A percentile compares a stretch with the other conserved stretches of the same genome.
Conservation (phyloP, 768 basidiomycete genomes). For the Russula sp. region DNA sequence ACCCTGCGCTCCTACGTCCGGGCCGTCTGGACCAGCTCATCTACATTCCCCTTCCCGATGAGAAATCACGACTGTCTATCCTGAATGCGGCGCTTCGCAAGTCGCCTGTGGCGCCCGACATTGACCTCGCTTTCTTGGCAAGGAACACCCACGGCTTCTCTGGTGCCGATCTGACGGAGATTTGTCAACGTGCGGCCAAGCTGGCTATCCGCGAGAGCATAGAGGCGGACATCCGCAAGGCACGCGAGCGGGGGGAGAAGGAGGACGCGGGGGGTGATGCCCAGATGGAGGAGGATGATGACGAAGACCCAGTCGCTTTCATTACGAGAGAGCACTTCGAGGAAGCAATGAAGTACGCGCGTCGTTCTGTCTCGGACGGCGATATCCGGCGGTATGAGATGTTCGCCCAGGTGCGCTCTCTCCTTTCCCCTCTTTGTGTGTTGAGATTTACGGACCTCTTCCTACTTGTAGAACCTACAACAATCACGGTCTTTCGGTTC, state of each 20-base stretch:
- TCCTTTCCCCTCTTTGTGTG: not conserved
- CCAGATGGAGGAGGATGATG: conserved; percentile 63
- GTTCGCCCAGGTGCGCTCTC: conserved; percentile 72
- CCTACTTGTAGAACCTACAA: conserved; percentile 63
- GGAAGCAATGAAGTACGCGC: conserved; percentile 97
- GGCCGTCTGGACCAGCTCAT: conserved; percentile 99
- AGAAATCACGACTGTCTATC: conserved; percentile 84
- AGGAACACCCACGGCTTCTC: conserved; percentile 97
- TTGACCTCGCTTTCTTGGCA: conserved; percentile 81
- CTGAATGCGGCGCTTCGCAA: conserved; percentile 89
- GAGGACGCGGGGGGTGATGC: conserved; percentile 68
- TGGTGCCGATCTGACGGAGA: conserved; percentile 99
- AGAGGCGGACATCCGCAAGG: conserved; percentile 77
- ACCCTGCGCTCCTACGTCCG: conserved; percentile 87
- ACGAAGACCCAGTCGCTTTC: conserved; percentile 85
- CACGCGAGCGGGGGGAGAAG: conserved; percentile 73
- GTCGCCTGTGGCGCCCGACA: conserved; percentile 76
- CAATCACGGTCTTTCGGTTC: conserved; percentile 90
- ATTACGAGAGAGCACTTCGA: conserved; percentile 95
- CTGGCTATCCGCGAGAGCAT: conserved; percentile 94
- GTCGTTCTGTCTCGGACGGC: conserved; percentile 93
- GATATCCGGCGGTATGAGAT: conserved; percentile 98
- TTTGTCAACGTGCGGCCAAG: conserved; percentile 97
- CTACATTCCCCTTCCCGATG: conserved; percentile 98
- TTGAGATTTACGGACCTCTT: conserved; percentile 10